Conservation (phyloP, 2,329 filamentous ascomycete species). For the Fusarium paranaense region DNA sequence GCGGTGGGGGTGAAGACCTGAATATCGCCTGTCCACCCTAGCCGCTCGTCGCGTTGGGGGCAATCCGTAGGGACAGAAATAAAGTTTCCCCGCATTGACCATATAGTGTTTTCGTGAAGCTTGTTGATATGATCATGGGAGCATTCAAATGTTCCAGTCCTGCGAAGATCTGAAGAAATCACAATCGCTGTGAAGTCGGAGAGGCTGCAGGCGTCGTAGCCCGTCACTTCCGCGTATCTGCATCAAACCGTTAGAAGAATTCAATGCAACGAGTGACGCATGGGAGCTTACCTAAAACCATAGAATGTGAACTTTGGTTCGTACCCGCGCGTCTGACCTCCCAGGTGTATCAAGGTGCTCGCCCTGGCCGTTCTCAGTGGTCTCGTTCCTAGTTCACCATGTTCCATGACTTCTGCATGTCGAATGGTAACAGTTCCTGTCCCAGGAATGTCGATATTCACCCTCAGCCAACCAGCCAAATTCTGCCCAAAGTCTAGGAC, state of each 20-base stretch:
- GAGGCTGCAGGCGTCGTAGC: background rate
- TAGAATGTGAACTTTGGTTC: background rate
- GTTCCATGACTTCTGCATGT: background rate
- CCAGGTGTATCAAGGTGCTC: background rate
- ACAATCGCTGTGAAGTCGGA: background rate
- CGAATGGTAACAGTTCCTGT: background rate
- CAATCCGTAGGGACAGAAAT: background rate
- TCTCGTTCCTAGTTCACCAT: background rate
- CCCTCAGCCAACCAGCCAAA: background rate
- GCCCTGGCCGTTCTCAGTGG: background rate
- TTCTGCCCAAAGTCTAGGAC: background rate
- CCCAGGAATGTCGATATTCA: background rate
- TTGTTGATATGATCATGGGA: background rate
- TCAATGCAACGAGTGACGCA: accelerated
- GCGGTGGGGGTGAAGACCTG: background rate
- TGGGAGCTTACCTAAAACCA: background rate
- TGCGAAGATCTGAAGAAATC: background rate
- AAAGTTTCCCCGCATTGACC: background rate
- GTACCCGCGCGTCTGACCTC: background rate
- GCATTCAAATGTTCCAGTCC: background rate
- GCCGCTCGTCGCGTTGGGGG: background rate
- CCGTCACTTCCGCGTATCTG: background rate
- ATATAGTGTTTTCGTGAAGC: background rate
- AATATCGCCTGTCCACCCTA: background rate
- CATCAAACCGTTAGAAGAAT: background rate